Percentiles rank a stretch among this genome's conserved stretches.
Evolutionary conservation across 2,329 filamentous ascomycete genomes (phyloP).

Genomic region (Pseudogymnoascus sp.): DNA sequence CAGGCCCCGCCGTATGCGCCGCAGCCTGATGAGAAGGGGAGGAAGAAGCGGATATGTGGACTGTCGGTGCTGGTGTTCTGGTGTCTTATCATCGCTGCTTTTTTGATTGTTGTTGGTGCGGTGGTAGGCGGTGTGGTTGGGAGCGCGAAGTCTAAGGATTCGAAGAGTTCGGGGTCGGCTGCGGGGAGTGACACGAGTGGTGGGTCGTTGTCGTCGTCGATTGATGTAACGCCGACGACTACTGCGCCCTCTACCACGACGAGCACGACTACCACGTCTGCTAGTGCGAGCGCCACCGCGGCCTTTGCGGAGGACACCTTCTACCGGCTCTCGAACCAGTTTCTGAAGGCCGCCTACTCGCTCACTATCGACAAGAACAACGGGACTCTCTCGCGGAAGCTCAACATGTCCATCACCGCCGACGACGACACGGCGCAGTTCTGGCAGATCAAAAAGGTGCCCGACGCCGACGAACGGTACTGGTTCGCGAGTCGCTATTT

Average conservation of each 20-base stretch:
- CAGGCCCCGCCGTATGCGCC: neutral
- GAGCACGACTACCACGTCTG: neutral
- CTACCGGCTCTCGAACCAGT: neutral
- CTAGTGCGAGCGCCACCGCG: neutral
- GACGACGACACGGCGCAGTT: neutral
- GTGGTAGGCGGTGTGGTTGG: slow-evolving; percentile 6
- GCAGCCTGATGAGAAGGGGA: neutral
- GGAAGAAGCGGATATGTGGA: neutral
- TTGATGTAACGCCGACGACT: neutral
- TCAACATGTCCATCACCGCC: neutral
- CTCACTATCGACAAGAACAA: neutral
- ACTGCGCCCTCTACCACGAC: neutral
- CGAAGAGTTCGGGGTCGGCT: neutral
- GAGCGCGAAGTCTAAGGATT: neutral
- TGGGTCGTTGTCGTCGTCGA: neutral
- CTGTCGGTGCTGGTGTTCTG: neutral
- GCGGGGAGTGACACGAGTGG: neutral
- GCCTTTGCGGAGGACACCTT: neutral
- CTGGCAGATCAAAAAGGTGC: neutral
- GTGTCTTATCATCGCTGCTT: neutral
- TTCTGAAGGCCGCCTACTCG: neutral
- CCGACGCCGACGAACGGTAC: neutral
- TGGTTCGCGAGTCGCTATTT: neutral
- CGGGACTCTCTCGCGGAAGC: neutral
- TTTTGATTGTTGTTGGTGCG: neutral